These are phyloP conservation scores for Globisporangium parvum DNA, from an alignment of 352 stramenopile genomes.

Conservation along the genomic window DNA sequence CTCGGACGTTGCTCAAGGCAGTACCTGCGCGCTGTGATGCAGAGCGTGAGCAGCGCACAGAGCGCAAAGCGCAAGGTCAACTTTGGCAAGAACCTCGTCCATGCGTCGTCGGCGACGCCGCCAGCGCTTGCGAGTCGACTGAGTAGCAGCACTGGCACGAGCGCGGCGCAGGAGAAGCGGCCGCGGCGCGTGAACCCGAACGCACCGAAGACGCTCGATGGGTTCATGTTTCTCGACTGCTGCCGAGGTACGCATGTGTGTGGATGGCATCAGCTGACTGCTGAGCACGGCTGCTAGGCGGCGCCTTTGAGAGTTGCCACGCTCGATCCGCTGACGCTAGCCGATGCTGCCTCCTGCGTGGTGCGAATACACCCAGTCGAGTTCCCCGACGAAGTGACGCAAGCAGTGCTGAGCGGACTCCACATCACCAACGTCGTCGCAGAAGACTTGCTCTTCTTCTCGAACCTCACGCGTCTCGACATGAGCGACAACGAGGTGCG, in stretches of 20 bases:
- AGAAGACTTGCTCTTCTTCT: constrained; percentile 78
- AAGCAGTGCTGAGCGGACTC: constrained; percentile 55
- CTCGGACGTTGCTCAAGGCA: no score
- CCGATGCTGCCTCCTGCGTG: neutral
- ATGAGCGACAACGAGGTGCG: constrained; percentile 81
- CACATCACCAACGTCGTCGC: constrained; percentile 55
- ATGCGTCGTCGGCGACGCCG: constrained; percentile 8
- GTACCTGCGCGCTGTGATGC: neutral
- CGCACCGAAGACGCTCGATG: constrained; percentile 49
- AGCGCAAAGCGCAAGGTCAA: constrained; percentile 29
- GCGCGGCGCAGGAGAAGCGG: constrained; percentile 5
- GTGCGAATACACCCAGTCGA: constrained; percentile 34
- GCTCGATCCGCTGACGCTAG: no score
- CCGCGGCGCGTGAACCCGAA: constrained; percentile 16
- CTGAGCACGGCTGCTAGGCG: no score
- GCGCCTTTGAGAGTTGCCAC: no score
- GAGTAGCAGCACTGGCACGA: neutral
- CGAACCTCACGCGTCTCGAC: constrained; percentile 59
- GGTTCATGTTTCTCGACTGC: constrained; percentile 72
- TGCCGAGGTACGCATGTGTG: constrained; percentile 38
- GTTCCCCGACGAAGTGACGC: constrained; percentile 70
- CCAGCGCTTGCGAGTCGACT: neutral
- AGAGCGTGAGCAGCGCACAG: constrained; percentile 3
- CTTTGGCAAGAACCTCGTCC: constrained; percentile 19
- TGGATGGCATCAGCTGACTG: no score